phyloP scores from a whole-genome alignment of 2,329 filamentous ascomycete species.

The Juglanconis oblonga region DNA sequence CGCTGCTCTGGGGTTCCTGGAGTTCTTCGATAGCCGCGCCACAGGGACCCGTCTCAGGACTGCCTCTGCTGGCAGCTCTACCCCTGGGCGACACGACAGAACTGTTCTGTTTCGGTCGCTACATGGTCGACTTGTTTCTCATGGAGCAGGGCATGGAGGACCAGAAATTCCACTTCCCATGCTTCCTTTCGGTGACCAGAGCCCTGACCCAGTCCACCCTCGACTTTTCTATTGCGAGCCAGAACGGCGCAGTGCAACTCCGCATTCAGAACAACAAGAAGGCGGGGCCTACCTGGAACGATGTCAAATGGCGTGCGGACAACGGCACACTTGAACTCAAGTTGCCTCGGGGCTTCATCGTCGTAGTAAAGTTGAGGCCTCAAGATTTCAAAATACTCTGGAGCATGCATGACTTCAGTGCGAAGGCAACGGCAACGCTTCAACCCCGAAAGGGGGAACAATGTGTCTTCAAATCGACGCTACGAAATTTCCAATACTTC shows the following conservation, averaged over 20 bases:
- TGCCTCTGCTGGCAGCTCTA: constrained; percentile 64
- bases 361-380: constrained; percentile 69
- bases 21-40: constrained; percentile 46
- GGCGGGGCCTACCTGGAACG: constrained; percentile 72
- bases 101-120: constrained; percentile 75
- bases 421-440: constrained; percentile 70
- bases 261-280: constrained; percentile 67
- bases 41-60: constrained; percentile 43
- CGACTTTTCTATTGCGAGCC: constrained; percentile 73
- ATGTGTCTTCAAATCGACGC: constrained; percentile 63
- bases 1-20: constrained; percentile 64
- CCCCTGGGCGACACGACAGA: constrained; percentile 72
- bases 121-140: constrained; percentile 71
- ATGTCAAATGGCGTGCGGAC: constrained; percentile 75
- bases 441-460: constrained; percentile 67
- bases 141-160: constrained; percentile 70
- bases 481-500: constrained; percentile 78
- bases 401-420: constrained; percentile 82
- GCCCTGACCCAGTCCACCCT: constrained; percentile 66
- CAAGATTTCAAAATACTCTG: constrained; percentile 76
- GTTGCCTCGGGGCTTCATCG: constrained; percentile 71
- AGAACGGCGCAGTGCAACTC: constrained; percentile 74
- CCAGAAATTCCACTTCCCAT: constrained; percentile 67
- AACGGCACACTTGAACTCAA: constrained; percentile 63
- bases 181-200: constrained; percentile 72